These are phyloP conservation scores for Silene vulgaris DNA, from an alignment of 179 eudicot genomes.

Conservation along the genomic window DNA sequence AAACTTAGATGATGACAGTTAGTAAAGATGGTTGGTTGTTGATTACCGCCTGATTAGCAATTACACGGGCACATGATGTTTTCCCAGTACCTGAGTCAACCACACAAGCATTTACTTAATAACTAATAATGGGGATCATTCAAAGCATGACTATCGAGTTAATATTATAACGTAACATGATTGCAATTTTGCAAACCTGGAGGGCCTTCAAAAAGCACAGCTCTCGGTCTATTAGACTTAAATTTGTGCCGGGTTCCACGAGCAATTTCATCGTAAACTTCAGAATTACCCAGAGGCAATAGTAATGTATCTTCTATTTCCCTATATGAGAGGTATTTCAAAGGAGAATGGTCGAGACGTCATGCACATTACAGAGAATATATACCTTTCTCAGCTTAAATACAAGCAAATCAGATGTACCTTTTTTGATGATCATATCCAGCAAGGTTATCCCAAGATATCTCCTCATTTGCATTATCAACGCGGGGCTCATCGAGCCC, in stretches of 20 bases:
- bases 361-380: too few species aligned
- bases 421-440: constrained; percentile 88
- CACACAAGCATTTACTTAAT: constrained; percentile 1
- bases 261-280: constrained; percentile 94
- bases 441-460: constrained; percentile 97
- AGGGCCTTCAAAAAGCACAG: constrained; percentile 97
- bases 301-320: constrained; percentile 85
- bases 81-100: constrained; percentile 83
- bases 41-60: constrained; percentile 82
- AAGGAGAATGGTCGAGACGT: not conserved
- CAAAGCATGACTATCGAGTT: too few species aligned
- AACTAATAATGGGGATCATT: not conserved
- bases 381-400: not conserved
- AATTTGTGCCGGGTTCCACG: constrained; percentile 86
- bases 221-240: constrained; percentile 89
- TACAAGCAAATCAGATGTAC: constrained; percentile 32
- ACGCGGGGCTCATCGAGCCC: constrained; percentile 52
- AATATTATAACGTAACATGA: not conserved
- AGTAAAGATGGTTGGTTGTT: not conserved
- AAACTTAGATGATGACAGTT: not conserved
- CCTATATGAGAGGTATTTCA: constrained; percentile 29
- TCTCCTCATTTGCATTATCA: constrained; percentile 37
- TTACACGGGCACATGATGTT: constrained; percentile 96
- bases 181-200: constrained; percentile 62
- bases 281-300: constrained; percentile 80